Conservation (phyloP, 805 yeast genomes). For the Teunomyces atbi region DNA sequence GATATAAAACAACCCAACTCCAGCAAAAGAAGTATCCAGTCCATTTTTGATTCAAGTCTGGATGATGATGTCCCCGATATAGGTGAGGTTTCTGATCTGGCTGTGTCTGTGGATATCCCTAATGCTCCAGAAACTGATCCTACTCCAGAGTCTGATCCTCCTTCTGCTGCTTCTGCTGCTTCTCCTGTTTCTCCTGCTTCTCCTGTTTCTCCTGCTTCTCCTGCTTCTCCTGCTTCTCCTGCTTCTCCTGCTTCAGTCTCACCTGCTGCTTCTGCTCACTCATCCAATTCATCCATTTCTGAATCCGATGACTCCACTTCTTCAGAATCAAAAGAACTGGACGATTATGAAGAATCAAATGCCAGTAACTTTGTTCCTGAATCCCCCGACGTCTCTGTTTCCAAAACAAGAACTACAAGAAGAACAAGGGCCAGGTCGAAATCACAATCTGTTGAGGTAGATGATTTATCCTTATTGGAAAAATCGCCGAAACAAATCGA, state of each 20-base stretch:
- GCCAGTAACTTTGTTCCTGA: constrained; percentile 1
- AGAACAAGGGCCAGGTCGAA: constrained; percentile 1
- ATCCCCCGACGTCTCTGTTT: not conserved
- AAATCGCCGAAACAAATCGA: not conserved
- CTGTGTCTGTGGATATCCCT: not conserved
- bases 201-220: no score
- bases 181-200: no score
- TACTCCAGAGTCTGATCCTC: not conserved
- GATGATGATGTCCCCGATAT: not conserved
- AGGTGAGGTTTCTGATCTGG: no score
- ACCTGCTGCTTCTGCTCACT: no score
- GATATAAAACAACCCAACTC: not conserved
- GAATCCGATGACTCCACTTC: no score
- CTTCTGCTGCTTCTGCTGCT: no score
- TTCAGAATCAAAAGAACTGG: not conserved
- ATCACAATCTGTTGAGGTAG: not conserved
- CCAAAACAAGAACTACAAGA: not conserved
- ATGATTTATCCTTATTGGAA: not conserved
- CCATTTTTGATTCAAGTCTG: constrained; percentile 1
- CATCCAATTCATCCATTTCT: no score
- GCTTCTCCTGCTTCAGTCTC: no score
- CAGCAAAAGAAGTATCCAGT: not conserved
- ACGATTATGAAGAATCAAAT: not conserved
- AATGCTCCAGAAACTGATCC: not conserved
- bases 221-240: no score